phyloP scores from a whole-genome alignment of 805 yeast genomes.

The Metschnikowia hibisci region DNA sequence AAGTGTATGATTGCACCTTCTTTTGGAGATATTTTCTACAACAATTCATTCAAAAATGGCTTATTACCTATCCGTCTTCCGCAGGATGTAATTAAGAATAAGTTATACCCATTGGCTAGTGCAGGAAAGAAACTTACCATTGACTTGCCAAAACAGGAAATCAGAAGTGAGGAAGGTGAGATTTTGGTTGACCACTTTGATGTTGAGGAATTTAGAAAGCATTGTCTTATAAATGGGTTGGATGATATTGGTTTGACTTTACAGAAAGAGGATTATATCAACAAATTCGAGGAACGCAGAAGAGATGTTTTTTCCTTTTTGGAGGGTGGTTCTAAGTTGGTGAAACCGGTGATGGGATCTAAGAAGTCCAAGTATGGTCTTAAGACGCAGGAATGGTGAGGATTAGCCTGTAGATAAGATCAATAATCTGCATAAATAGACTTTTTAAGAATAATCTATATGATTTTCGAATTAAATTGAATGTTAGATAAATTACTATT shows the following conservation, averaged over 20 bases:
- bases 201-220: conserved; percentile 88
- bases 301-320: conserved; percentile 81
- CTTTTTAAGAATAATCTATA: no score
- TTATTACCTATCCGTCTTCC: conserved; percentile 89
- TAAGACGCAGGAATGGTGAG: conserved; percentile 69
- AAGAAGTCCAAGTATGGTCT: conserved; percentile 66
- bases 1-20: conserved; percentile 95
- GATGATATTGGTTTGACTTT: conserved; percentile 96
- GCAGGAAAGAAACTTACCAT: conserved; percentile 69
- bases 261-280: conserved; percentile 78
- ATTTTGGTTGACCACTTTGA: conserved; percentile 80
- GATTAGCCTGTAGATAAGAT: conserved; percentile 8
- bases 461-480: no score
- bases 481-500: no score
- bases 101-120: conserved; percentile 76
- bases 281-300: conserved; percentile 72
- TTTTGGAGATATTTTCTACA: conserved; percentile 96
- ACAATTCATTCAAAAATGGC: conserved; percentile 95
- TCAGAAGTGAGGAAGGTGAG: conserved; percentile 57
- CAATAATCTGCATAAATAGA: no score
- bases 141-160: conserved; percentile 85
- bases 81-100: conserved; percentile 64
- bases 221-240: conserved; percentile 89
- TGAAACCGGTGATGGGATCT: conserved; percentile 63
- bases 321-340: conserved; percentile 77